Evolutionary conservation across 352 stramenopile genomes (phyloP).

Genomic region (Globisporangium solare): DNA sequence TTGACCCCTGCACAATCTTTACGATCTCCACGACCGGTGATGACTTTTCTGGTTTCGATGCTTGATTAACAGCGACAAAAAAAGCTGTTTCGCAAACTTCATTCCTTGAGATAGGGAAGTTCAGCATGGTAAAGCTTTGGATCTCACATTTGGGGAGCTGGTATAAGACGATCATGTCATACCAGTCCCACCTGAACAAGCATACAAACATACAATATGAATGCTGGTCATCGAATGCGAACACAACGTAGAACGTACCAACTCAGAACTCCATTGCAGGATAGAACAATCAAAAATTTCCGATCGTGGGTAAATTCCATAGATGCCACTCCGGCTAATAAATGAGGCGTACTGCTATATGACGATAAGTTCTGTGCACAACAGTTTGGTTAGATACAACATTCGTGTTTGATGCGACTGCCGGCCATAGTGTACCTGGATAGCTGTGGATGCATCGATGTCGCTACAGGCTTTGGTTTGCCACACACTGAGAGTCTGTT

Average conservation of each 20-base stretch:
- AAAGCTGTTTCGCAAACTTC: not conserved
- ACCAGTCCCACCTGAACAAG: constrained; percentile 33
- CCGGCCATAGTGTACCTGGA: constrained; percentile 4
- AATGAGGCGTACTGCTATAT: not conserved
- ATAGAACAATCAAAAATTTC: constrained; percentile 6
- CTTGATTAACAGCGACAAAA: constrained; percentile 4
- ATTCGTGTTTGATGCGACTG: not conserved
- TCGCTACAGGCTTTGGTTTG: not conserved
- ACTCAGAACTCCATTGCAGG: constrained; percentile 19
- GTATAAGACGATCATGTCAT: constrained; percentile 20
- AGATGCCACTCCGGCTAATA: not conserved
- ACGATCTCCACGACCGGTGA: constrained; percentile 7
- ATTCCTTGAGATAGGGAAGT: not conserved
- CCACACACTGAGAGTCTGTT: constrained; percentile 6
- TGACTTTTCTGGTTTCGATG: not conserved
- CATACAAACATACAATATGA: constrained; percentile 2
- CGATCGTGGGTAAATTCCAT: constrained; percentile 7
- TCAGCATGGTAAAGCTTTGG: constrained; percentile 16
- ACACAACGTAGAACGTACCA: constrained; percentile 17
- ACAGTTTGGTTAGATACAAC: not conserved
- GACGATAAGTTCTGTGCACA: constrained; percentile 6
- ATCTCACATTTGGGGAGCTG: constrained; percentile 15
- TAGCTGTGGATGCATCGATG: not conserved
- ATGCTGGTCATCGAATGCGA: not conserved
- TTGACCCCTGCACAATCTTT: not conserved